These are phyloP conservation scores for Dinochytrium kinnereticum DNA, from an alignment of 371 early-diverging fungal genomes.

Conservation along the genomic window DNA sequence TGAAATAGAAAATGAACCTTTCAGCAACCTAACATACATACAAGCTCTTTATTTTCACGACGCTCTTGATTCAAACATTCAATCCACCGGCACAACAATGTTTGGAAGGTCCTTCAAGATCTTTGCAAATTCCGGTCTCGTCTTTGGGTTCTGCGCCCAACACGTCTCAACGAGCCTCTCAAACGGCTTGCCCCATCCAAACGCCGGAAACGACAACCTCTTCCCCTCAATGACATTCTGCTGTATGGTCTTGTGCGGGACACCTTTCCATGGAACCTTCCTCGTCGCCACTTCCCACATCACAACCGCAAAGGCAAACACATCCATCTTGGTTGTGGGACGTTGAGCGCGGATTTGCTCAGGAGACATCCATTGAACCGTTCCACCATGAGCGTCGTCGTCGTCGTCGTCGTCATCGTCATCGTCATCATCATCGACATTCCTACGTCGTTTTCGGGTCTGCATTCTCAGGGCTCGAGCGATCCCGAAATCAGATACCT, in stretches of 20 bases:
- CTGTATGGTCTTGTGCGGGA: not conserved
- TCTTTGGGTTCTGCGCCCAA: slow-evolving; percentile 12
- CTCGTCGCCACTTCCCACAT: slow-evolving; percentile 28
- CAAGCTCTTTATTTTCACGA: too few relatives aligned
- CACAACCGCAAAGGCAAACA: slow-evolving; percentile 32
- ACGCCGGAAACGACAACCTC: slow-evolving; percentile 6
- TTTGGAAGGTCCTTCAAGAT: slow-evolving; percentile 12
- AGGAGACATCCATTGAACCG: slow-evolving; percentile 31
- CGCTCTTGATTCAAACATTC: not conserved
- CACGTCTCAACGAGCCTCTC: not conserved
- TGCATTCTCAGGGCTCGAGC: slow-evolving; percentile 7
- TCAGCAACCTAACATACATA: too few relatives aligned
- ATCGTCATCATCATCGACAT: not conserved
- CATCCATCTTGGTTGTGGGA: slow-evolving; percentile 22
- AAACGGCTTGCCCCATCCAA: slow-evolving; percentile 9
- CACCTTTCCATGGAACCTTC: slow-evolving; percentile 19
- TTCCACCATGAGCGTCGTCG: slow-evolving; percentile 22
- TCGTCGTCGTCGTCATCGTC: slow-evolving; percentile 5
- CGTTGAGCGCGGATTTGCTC: slow-evolving; percentile 11
- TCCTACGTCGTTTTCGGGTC: not conserved
- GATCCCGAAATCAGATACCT: slow-evolving; percentile 24
- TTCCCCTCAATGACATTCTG: not conserved
- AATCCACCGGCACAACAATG: slow-evolving; percentile 8
- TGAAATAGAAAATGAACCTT: too few relatives aligned
- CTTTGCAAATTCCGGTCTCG: slow-evolving; percentile 16